Evolutionary conservation across 2,329 filamentous ascomycete species (phyloP).

Genomic region (Hypomyces rosellus): DNA sequence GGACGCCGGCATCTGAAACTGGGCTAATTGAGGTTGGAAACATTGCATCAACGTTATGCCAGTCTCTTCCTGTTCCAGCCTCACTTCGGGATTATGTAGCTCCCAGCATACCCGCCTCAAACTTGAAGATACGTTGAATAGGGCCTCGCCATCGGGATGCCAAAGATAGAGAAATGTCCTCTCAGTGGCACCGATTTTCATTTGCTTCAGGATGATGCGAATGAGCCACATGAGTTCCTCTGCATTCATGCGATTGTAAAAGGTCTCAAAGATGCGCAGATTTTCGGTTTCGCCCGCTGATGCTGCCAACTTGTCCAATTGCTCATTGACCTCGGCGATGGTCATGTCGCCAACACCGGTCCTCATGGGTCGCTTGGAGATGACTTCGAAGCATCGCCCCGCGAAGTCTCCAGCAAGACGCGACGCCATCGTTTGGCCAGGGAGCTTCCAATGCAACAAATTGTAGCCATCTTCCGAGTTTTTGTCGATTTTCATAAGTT

Average conservation of each 20-base stretch:
- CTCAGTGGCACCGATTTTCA: conserved; percentile 72
- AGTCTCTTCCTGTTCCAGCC: conserved; percentile 68
- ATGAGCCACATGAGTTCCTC: conserved; percentile 94
- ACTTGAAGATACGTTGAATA: conserved; percentile 89
- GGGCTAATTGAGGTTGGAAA: conserved; percentile 91
- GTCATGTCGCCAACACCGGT: conserved; percentile 70
- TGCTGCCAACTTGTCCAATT: conserved; percentile 70
- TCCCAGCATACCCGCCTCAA: conserved; percentile 93
- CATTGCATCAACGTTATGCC: conserved; percentile 84
- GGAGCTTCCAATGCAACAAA: conserved; percentile 87
- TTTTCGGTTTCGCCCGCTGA: conserved; percentile 80
- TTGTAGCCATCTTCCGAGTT: conserved; percentile 83
- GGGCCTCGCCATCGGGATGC: conserved; percentile 69
- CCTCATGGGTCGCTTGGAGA: conserved; percentile 76
- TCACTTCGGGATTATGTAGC: conserved; percentile 64
- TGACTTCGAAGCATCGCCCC: conserved; percentile 77
- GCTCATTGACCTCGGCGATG: conserved; percentile 82
- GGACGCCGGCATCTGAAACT: conserved; percentile 74
- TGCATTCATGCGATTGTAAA: conserved; percentile 87
- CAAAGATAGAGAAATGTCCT: conserved; percentile 79
- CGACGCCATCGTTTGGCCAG: conserved; percentile 57
- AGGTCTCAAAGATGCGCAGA: conserved; percentile 69
- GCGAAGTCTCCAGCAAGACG: conserved; percentile 85
- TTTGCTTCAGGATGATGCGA: conserved; percentile 79
- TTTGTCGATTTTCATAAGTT: conserved; percentile 84